Conservation (phyloP, 805 yeast genomes). For the Wickerhamiella parazyma region DNA sequence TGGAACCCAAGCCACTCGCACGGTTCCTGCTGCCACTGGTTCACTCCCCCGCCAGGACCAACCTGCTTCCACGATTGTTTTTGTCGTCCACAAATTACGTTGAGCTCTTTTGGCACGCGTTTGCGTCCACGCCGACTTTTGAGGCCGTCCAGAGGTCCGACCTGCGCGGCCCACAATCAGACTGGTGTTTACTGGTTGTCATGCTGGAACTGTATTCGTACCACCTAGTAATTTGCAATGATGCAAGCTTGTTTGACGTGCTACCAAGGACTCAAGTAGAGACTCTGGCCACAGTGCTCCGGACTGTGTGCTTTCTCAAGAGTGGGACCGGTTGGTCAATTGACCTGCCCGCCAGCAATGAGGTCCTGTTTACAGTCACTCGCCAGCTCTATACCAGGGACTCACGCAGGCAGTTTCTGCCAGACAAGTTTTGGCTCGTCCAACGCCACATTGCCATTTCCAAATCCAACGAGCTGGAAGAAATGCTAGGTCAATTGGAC, state of each 20-base stretch:
- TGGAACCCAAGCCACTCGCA: not conserved
- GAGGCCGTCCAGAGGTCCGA: not conserved
- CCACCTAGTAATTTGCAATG: slow-evolving; percentile 54
- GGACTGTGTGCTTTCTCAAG: not conserved
- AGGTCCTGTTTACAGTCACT: slow-evolving; percentile 31
- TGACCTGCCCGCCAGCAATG: not conserved
- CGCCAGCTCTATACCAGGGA: slow-evolving; percentile 56
- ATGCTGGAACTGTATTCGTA: slow-evolving; percentile 53
- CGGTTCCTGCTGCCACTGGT: not conserved
- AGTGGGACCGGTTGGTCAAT: not conserved
- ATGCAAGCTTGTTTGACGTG: slow-evolving; percentile 40
- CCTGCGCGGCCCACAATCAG: not conserved
- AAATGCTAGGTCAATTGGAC: slow-evolving; percentile 12
- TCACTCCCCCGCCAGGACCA: not conserved
- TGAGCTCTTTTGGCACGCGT: slow-evolving; percentile 13
- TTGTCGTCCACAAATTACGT: slow-evolving; percentile 2
- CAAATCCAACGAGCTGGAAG: slow-evolving; percentile 22
- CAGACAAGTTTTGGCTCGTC: slow-evolving; percentile 42
- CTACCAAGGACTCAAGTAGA: slow-evolving; percentile 30
- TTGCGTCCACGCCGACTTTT: not conserved
- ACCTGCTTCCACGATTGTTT: slow-evolving; percentile 1
- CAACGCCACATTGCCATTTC: slow-evolving; percentile 7
- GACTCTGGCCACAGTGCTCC: slow-evolving; percentile 31
- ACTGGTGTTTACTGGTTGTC: slow-evolving; percentile 27
- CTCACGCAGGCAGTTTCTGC: slow-evolving; percentile 42